phyloP scores from a whole-genome alignment of 108 stramenopile genomes.

The Skeletonema menzelii region DNA sequence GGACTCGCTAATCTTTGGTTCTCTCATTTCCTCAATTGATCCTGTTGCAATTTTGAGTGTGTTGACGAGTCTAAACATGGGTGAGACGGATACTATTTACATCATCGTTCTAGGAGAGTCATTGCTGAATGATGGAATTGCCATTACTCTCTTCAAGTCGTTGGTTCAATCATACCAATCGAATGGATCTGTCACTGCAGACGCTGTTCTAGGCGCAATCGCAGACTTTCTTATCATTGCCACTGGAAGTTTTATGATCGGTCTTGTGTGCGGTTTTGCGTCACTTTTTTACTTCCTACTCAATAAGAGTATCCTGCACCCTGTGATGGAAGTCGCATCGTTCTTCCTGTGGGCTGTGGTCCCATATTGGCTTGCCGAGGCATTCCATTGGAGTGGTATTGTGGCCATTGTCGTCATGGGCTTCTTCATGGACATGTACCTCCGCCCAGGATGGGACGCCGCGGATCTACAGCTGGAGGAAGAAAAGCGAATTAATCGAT shows the following conservation, averaged over 20 bases:
- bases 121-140: constrained; percentile 82
- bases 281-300: constrained; percentile 82
- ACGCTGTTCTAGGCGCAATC: constrained; percentile 34
- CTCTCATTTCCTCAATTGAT: constrained; percentile 65
- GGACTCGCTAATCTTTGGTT: constrained; percentile 55
- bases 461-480: not conserved
- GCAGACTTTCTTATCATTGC: constrained; percentile 68
- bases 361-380: constrained; percentile 91
- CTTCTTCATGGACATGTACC: constrained; percentile 65
- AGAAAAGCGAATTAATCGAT: not conserved
- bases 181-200: constrained; percentile 24
- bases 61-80: constrained; percentile 45
- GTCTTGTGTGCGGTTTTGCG: constrained; percentile 65
- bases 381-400: constrained; percentile 71
- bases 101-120: constrained; percentile 75
- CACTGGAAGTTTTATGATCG: constrained; percentile 78
- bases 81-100: constrained; percentile 55
- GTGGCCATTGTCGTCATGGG: constrained; percentile 79
- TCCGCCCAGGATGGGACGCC: constrained; percentile 47
- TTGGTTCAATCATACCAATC: constrained; percentile 41
- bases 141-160: constrained; percentile 64
- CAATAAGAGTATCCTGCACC: constrained; percentile 66
- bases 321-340: constrained; percentile 82
- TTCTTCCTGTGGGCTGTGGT: constrained; percentile 89
- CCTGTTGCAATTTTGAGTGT: constrained; percentile 64